Evolutionary conservation across 2,329 filamentous ascomycete species (phyloP).

Genomic region (Fusarium poae): DNA sequence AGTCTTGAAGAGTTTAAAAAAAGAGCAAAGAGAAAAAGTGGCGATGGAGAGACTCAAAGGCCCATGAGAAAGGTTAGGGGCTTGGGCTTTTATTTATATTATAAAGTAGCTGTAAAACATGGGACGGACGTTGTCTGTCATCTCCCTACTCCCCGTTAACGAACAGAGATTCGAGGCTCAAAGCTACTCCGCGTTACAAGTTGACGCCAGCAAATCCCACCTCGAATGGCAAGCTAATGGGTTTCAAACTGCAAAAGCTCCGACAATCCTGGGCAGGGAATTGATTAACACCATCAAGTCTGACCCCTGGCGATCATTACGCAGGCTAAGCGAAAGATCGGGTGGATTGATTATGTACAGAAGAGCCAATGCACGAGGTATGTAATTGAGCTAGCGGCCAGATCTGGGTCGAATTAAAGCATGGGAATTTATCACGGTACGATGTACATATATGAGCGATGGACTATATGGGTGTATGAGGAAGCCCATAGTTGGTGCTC

Average conservation of each 20-base stretch:
- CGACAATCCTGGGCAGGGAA: constrained; percentile 32
- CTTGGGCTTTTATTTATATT: constrained; percentile 46
- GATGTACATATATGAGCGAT: background rate
- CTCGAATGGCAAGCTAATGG: constrained; percentile 34
- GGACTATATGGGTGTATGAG: constrained; percentile 15
- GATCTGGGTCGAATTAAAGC: background rate
- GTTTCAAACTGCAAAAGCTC: constrained; percentile 43
- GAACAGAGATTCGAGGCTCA: constrained; percentile 11
- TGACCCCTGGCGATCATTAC: constrained; percentile 42
- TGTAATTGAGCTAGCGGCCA: constrained; percentile 14
- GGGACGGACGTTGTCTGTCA: constrained; percentile 24
- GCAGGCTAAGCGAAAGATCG: constrained; percentile 45
- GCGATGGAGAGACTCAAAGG: constrained; percentile 42
- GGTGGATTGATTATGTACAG: constrained; percentile 11
- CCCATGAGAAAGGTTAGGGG: constrained; percentile 17
- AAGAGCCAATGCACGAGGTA: constrained; percentile 27
- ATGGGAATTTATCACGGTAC: background rate
- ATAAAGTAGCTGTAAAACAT: constrained; percentile 2
- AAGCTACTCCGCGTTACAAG: constrained; percentile 27
- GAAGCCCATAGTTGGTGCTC: constrained; percentile 10
- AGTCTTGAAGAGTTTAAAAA: constrained; percentile 42
- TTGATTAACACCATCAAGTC: constrained; percentile 18
- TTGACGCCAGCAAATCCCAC: constrained; percentile 37
- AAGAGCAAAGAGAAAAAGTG: constrained; percentile 37
- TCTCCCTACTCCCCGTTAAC: constrained; percentile 18